Conservation (phyloP, 2,329 filamentous ascomycete species). For the Ceratocystis ficicola region DNA sequence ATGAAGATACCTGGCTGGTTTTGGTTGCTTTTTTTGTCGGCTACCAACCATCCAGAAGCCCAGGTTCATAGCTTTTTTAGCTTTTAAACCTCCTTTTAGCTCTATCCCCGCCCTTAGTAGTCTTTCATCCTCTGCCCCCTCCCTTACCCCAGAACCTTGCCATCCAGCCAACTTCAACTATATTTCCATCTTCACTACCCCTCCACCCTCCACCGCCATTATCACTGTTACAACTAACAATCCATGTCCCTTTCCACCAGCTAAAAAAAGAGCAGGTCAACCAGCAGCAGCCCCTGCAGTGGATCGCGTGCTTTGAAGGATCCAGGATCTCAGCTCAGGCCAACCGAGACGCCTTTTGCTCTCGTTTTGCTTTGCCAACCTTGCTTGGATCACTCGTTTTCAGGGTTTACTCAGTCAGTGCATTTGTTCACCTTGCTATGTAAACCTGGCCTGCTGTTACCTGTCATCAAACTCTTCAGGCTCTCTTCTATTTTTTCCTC, state of each 20-base stretch:
- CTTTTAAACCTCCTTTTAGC: slow-evolving; percentile 6
- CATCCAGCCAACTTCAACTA: slow-evolving; percentile 1
- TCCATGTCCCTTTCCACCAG: not conserved
- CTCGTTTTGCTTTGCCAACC: slow-evolving; percentile 3
- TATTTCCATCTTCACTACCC: slow-evolving; percentile 2
- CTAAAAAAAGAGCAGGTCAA: slow-evolving; percentile 2
- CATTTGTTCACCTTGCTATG: slow-evolving; percentile 7
- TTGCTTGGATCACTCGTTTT: slow-evolving; percentile 17
- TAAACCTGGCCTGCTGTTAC: slow-evolving; percentile 11
- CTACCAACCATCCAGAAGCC: not conserved
- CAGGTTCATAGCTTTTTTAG: slow-evolving; percentile 8
- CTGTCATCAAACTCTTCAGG: slow-evolving; percentile 12
- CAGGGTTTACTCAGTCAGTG: slow-evolving; percentile 13
- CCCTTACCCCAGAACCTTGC: not conserved
- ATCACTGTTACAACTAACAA: not conserved
- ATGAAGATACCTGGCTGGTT: not conserved
- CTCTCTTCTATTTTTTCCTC: slow-evolving; percentile 4
- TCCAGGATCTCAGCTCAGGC: slow-evolving; percentile 17
- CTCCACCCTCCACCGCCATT: not conserved
- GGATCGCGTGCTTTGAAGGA: slow-evolving; percentile 20
- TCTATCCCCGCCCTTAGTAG: not conserved
- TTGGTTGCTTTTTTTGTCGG: slow-evolving; percentile 7
- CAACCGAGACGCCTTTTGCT: slow-evolving; percentile 13
- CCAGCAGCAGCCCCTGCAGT: slow-evolving; percentile 12
- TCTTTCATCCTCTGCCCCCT: not conserved